Base-by-base conservation (phyloP, 192 early-diverging fungal genomes). In the Podila minutissima region DNA sequence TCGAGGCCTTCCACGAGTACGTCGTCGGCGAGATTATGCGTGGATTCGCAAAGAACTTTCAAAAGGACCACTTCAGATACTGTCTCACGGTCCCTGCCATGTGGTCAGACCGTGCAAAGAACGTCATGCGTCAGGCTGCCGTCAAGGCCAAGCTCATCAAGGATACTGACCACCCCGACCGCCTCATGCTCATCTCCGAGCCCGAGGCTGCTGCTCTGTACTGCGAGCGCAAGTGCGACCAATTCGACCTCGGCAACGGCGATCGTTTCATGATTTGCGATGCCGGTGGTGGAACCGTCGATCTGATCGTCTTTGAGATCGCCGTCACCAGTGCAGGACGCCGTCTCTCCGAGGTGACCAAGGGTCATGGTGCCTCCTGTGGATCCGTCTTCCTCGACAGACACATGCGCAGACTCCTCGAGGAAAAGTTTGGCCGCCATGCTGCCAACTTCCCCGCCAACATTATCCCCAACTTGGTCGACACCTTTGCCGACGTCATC, bases 231-330 rank as follows among this genome's bases (percentile, higher is more conserved):
- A 73, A 70, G 35, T 86, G 83, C 61, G 78, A 82, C 1, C 74
- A 78, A 37, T 68, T 84, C 51, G 67, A 86, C 46, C 48, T 83
- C 22, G 29, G 11, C 4, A 22, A 64, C 12, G 74, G 74, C 8
- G 73, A 87, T 29, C 63, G 76, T 10, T 81, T 87, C 51, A 83
- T 84, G 74, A 74, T 87, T 29, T 84, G 83, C 46, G 83, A 87
- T 64, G 83, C 82, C 41, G 83, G 86, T 59, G 86, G 83, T 49
- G 86, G 83, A 26, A 87, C 86, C 0, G 83, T 87, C 13, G 86
- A 87, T 72, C 31, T 87, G 59, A 87, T 84, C 38, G 79, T 82
- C 33, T 86, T 86, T 82, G 78, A 86, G 64, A 68, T 84, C 15
- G 72, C 68, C 26, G 74, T 66, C 64, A 74, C 72, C 29, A 58